A percentile compares a stretch with the other conserved stretches of the same genome.
phyloP scores from a whole-genome alignment of 208 protist genomes.

The Crithidia brevicula region DNA sequence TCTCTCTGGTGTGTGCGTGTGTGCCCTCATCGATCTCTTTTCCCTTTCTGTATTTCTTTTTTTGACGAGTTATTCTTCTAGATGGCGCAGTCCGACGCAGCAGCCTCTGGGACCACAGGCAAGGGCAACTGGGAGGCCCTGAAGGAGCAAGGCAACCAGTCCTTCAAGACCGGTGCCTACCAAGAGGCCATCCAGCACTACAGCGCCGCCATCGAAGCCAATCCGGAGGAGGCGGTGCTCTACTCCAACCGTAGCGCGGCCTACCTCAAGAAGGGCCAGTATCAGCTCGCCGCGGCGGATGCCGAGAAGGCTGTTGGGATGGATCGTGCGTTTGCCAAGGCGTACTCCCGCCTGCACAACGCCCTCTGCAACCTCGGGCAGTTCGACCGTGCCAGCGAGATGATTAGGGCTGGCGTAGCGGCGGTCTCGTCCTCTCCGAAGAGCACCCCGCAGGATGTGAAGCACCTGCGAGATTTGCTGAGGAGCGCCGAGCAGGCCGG shows the following conservation, averaged over 20 bases:
- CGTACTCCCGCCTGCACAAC: slow-evolving; percentile 87
- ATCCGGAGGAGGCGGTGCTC: slow-evolving; percentile 72
- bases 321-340: slow-evolving; percentile 81
- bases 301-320: slow-evolving; percentile 76
- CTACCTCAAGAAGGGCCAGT: slow-evolving; percentile 71
- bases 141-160: slow-evolving; percentile 91
- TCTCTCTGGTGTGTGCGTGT: background rate
- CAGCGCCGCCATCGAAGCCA: slow-evolving; percentile 78
- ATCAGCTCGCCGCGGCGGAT: slow-evolving; percentile 58
- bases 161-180: slow-evolving; percentile 83
- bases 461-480: slow-evolving; percentile 53
- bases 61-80: no score
- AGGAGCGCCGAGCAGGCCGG: slow-evolving; percentile 48
- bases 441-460: slow-evolving; percentile 43
- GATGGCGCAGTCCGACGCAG: slow-evolving; percentile 29
- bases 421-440: slow-evolving; percentile 24
- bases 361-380: slow-evolving; percentile 77
- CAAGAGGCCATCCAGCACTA: slow-evolving; percentile 85
- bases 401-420: slow-evolving; percentile 28
- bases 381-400: slow-evolving; percentile 60
- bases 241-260: slow-evolving; percentile 94
- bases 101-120: slow-evolving; percentile 6
- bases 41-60: slow-evolving; percentile 4
- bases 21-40: background rate
- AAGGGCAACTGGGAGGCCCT: slow-evolving; percentile 54